Evolutionary conservation across 768 basidiomycete species (phyloP).

Genomic region (Tylopilus sp.): DNA sequence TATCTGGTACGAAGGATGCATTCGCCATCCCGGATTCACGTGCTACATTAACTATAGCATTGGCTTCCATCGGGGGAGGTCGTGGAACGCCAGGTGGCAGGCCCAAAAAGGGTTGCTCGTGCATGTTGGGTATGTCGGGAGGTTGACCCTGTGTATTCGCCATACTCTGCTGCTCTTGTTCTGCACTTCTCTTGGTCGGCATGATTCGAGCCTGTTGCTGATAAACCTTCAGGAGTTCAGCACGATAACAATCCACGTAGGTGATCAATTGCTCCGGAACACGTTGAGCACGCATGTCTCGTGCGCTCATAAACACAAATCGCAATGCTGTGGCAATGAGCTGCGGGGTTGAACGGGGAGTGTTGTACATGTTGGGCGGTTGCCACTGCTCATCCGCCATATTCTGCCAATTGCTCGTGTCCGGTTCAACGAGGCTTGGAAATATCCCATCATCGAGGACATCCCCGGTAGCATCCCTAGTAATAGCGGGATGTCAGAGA

Average conservation of each 20-base stretch:
- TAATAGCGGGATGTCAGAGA: too few relatives aligned
- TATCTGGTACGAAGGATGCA: constrained; percentile 8
- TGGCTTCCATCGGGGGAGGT: constrained; percentile 11
- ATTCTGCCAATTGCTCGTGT: too few relatives aligned
- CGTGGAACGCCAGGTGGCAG: constrained; percentile 18
- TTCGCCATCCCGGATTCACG: constrained; percentile 18
- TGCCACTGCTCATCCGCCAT: too few relatives aligned
- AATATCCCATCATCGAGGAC: too few relatives aligned
- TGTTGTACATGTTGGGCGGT: too few relatives aligned
- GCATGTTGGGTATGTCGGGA: constrained; percentile 18
- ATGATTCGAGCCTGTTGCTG: constrained; percentile 25
- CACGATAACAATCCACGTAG: constrained; percentile 55
- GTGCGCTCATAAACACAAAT: constrained; percentile 42
- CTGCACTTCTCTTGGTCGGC: constrained; percentile 21
- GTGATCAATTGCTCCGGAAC: constrained; percentile 49
- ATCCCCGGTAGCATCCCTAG: too few relatives aligned
- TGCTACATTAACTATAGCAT: constrained; percentile 7
- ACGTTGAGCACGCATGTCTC: constrained; percentile 51
- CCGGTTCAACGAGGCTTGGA: too few relatives aligned
- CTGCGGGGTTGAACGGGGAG: constrained; percentile 22
- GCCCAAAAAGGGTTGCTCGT: constrained; percentile 16
- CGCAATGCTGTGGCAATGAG: constrained; percentile 44
- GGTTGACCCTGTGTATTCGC: constrained; percentile 16
- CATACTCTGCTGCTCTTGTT: constrained; percentile 23
- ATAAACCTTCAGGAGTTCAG: constrained; percentile 22